Conservation (phyloP, 371 early-diverging fungal species). For the Dinochytrium kinnereticum region DNA sequence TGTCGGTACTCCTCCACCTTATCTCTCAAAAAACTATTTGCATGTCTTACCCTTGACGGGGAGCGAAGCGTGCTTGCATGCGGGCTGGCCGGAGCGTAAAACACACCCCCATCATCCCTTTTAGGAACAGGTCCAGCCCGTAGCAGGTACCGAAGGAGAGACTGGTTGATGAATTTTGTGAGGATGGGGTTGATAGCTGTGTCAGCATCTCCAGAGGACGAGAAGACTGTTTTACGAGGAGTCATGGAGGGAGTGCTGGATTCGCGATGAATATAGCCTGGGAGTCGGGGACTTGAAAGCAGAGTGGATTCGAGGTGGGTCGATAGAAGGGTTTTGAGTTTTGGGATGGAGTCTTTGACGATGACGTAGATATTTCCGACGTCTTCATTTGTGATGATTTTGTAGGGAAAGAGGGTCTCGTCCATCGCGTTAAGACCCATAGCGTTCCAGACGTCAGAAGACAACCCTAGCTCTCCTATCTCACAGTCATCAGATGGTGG, state of each 20-base stretch:
- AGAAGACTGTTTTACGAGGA: not conserved
- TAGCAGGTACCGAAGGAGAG: not conserved
- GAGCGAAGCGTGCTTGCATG: not conserved
- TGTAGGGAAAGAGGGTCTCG: not conserved
- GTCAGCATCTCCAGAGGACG: not conserved
- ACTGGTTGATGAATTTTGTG: not conserved
- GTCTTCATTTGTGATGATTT: not conserved
- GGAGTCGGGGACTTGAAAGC: not conserved
- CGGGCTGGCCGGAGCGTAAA: not conserved
- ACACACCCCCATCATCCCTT: not conserved
- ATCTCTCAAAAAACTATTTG: not conserved
- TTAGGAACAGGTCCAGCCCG: not conserved
- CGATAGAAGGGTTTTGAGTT: not conserved
- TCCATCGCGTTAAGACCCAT: not conserved
- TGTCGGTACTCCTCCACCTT: slow-evolving; percentile 7
- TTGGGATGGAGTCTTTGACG: not conserved
- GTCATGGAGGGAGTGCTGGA: not conserved
- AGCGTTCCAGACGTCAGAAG: not conserved
- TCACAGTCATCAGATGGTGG: too few species aligned
- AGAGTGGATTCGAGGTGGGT: not conserved
- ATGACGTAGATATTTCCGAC: not conserved
- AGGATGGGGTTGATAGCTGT: not conserved
- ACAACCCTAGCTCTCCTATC: not conserved
- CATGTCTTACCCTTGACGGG: not conserved
- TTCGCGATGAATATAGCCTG: not conserved